Base-by-base conservation (phyloP, 495 filamentous ascomycete species). In the Talaromyces liani region DNA sequence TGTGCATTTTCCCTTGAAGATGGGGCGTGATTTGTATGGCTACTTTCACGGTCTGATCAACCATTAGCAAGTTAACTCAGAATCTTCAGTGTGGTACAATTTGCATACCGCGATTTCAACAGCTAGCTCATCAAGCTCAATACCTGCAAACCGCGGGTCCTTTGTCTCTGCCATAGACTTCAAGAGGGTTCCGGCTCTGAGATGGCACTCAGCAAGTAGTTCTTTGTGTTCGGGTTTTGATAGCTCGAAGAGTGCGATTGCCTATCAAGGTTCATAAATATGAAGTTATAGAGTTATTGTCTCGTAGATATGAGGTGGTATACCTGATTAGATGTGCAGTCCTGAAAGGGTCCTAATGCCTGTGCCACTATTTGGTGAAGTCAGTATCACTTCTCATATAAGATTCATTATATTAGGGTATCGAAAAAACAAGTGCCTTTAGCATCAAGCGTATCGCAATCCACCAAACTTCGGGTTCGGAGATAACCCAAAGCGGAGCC, bases 311-410 rank as follows among this genome's bases (percentile, higher is more conserved):
- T 60, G 18, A 31, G 6, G 14, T 2, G 1, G 18, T 68, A 57
- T 70, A 85, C 84, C 72, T 87, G 85, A 63, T 88, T 88, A 3
- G 85, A 87, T n/a, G 86, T 88, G 66, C 83, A 87, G 64, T 88
- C 85, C 20, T 79, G 75, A 65, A 88, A 89, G 0, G 83, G 84
- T 12, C 85, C 86, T 0, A 85, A 68, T 16, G 77, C 69, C 65
- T 73, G 77, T n/a, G 83, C 79, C 6, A 87, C 85, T 85, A 51
- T 12, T 31, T 51, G n/a, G 54, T 3, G 57, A 6, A 34, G 9
- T 61, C 45, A 55, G 55, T 14, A 54, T 31, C 59, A 5, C 22
- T 56, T 24, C 49, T 54, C 8, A 10, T 56, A 14, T 27, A 3
- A 29, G 1, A 56, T 29, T 7, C 33, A 6, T 34, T 12, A 9